Evolutionary conservation across 495 filamentous ascomycete species (phyloP).

Genomic region (Penicillium robsamsonii): DNA sequence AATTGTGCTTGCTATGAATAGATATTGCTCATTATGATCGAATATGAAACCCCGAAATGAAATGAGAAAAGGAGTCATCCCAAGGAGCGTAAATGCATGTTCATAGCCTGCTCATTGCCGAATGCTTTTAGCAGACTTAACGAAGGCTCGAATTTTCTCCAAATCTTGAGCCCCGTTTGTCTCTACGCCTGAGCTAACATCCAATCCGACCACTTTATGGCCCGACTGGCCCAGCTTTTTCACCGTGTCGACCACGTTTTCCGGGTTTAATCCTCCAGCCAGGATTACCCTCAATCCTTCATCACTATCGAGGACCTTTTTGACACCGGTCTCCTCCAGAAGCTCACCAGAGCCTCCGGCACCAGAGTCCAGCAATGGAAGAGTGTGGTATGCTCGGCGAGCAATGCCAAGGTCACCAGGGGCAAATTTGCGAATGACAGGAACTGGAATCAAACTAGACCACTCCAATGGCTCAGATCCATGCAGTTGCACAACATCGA

Average conservation of each 20-base stretch:
- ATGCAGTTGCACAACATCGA: constrained; percentile 94
- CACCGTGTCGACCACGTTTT: constrained; percentile 68
- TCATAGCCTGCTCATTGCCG: constrained; percentile 20
- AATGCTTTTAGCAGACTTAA: constrained; percentile 64
- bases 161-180: constrained; percentile 75
- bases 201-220: constrained; percentile 71
- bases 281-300: constrained; percentile 66
- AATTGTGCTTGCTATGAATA: background rate
- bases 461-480: constrained; percentile 90
- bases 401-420: constrained; percentile 69
- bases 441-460: constrained; percentile 80
- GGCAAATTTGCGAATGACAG: constrained; percentile 80
- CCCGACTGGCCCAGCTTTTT: constrained; percentile 52
- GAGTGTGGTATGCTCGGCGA: constrained; percentile 73
- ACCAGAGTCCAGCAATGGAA: constrained; percentile 83
- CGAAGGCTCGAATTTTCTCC: constrained; percentile 78
- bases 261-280: constrained; percentile 76
- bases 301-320: constrained; percentile 59
- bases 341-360: constrained; percentile 76
- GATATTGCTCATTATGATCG: background rate
- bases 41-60: background rate
- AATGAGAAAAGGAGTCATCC: constrained; percentile 4
- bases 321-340: constrained; percentile 65
- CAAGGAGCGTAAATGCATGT: background rate
- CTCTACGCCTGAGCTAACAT: constrained; percentile 94